Percentiles rank a stretch among this genome's conserved stretches.
Evolutionary conservation across 805 yeast genomes (phyloP).

Genomic region (Barnettozyma populi): DNA sequence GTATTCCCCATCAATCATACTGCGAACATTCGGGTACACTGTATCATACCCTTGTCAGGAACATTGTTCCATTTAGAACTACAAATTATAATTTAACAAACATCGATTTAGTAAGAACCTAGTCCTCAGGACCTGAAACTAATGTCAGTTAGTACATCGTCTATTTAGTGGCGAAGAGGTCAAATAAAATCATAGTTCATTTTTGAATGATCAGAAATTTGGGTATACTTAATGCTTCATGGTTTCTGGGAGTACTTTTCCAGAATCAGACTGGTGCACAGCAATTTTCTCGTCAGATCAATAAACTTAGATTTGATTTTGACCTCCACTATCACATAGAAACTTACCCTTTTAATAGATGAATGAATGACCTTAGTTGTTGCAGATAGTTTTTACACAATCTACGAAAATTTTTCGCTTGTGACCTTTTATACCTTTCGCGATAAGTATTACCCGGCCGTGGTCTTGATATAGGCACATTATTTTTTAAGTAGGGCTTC

Average conservation of each 20-base stretch:
- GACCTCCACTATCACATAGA: neutral
- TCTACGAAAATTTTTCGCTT: too few species aligned
- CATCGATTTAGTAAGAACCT: neutral
- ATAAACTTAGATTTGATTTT: constrained; percentile 4
- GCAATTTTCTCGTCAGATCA: constrained; percentile 25
- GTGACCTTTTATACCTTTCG: too few species aligned
- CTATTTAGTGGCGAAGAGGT: neutral
- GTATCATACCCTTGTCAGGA: too few species aligned
- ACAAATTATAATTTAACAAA: neutral
- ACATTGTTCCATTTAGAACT: too few species aligned
- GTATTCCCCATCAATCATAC: too few species aligned
- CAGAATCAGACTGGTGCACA: constrained; percentile 29
- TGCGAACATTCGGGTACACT: too few species aligned
- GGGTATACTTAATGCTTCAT: constrained; percentile 30
- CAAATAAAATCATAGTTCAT: neutral
- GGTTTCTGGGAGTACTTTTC: constrained; percentile 22
- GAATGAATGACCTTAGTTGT: neutral
- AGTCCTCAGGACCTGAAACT: neutral
- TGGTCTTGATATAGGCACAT: too few species aligned
- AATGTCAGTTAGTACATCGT: neutral
- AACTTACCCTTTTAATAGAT: neutral
- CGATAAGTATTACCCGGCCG: too few species aligned
- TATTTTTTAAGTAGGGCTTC: too few species aligned
- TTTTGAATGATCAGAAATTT: constrained; percentile 25
- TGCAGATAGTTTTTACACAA: too few species aligned